A percentile compares a stretch with the other conserved stretches of the same genome.
phyloP scores from a whole-genome alignment of 805 yeast genomes.

The Isabelozyma rhagii region DNA sequence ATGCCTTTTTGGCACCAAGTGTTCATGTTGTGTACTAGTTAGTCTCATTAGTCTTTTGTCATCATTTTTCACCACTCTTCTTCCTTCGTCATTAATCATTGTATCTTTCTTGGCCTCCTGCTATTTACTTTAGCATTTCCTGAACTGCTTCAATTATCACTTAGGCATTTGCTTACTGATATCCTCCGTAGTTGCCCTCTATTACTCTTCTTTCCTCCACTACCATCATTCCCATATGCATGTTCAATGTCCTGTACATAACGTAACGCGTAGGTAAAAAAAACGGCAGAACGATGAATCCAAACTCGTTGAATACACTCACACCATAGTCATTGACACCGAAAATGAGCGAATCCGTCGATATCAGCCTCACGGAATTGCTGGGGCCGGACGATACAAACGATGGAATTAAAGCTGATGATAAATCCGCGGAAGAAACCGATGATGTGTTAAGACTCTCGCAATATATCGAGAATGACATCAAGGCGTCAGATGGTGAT shows the following conservation, averaged over 20 bases:
- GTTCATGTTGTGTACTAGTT: too few species aligned
- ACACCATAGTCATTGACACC: not conserved
- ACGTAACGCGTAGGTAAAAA: not conserved
- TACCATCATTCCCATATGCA: not conserved
- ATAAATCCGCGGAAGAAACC: not conserved
- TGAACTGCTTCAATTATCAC: too few species aligned
- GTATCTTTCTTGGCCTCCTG: too few species aligned
- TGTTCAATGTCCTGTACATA: not conserved
- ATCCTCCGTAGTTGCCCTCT: too few species aligned
- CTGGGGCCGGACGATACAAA: not conserved
- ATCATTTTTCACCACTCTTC: too few species aligned
- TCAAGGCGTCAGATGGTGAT: not conserved
- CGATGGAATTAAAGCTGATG: not conserved
- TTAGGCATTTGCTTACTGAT: too few species aligned
- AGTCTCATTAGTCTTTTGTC: too few species aligned
- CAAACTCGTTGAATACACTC: not conserved
- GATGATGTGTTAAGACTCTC: not conserved
- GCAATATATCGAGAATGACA: not conserved
- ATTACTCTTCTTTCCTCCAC: too few species aligned
- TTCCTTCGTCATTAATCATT: too few species aligned
- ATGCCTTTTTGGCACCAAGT: too few species aligned
- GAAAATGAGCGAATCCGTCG: not conserved
- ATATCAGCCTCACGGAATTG: not conserved
- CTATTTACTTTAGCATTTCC: too few species aligned
- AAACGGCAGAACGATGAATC: not conserved